Evolutionary conservation across 1,284 basidiomycete genomes (phyloP).

Genomic region (Tremellales sp.): DNA sequence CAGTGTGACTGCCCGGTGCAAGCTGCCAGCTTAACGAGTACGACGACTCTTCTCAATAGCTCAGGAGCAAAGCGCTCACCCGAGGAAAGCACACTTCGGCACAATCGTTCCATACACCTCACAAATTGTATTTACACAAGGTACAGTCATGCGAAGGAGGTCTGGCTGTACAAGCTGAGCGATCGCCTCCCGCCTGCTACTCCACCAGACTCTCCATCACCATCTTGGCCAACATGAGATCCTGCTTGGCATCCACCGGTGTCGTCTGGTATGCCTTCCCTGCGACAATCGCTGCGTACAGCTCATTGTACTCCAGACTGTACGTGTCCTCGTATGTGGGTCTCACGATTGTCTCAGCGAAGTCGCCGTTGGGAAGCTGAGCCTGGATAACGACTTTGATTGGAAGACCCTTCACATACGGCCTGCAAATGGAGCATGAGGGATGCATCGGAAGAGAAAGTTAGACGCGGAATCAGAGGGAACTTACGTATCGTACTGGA

Average conservation of each 20-base stretch:
- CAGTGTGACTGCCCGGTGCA: too few species aligned
- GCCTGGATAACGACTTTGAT: constrained; percentile 44
- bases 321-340: constrained; percentile 50
- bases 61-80: too few species aligned
- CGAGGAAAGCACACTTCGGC: too few species aligned
- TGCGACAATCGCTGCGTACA: constrained; percentile 27
- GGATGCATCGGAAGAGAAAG: not conserved
- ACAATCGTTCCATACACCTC: too few species aligned
- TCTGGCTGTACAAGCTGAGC: too few species aligned
- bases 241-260: constrained; percentile 41
- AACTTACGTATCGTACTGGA: constrained; percentile 48
- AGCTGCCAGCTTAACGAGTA: too few species aligned
- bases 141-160: too few species aligned
- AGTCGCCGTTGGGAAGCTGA: constrained; percentile 35
- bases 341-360: constrained; percentile 34
- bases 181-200: too few species aligned
- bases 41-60: too few species aligned
- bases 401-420: constrained; percentile 50
- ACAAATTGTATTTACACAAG: too few species aligned
- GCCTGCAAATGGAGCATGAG: constrained; percentile 20
- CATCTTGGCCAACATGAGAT: constrained; percentile 47
- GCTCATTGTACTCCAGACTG: constrained; percentile 39
- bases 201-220: constrained; percentile 34
- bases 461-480: not conserved
- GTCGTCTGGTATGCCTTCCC: constrained; percentile 37